Conservation (phyloP, 169 alveolate genomes). For the Neospora caninum region DNA sequence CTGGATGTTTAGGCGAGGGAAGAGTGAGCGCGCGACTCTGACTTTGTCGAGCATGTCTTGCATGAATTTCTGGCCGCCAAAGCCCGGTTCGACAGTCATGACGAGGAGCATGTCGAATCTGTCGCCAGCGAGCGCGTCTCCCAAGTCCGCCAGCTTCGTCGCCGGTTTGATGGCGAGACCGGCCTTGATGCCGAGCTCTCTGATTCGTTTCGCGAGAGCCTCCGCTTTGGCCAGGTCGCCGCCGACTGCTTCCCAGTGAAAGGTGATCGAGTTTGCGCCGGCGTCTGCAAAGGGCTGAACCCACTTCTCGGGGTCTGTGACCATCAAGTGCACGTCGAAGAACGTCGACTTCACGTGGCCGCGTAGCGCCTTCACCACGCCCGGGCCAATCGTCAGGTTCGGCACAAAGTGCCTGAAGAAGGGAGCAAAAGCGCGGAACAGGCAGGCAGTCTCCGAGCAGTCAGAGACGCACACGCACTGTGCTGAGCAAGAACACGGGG, state of each 20-base stretch:
- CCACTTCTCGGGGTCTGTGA: conserved; percentile 84
- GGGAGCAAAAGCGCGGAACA: neutral
- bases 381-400: conserved; percentile 84
- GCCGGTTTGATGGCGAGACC: conserved; percentile 85
- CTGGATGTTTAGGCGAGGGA: conserved; percentile 45
- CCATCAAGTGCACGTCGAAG: conserved; percentile 90
- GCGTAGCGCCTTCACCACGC: conserved; percentile 80
- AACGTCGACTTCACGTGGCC: conserved; percentile 59
- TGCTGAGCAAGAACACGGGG: neutral
- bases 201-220: conserved; percentile 28
- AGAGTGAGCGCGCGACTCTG: neutral
- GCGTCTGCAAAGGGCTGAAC: conserved; percentile 78
- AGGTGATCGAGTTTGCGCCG: conserved; percentile 83
- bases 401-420: conserved; percentile 82
- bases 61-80: conserved; percentile 91
- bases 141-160: conserved; percentile 73
- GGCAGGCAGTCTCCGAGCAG: neutral
- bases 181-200: conserved; percentile 75
- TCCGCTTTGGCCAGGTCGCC: neutral
- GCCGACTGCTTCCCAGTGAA: conserved; percentile 85
- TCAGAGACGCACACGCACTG: neutral
- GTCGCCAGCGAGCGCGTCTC: conserved; percentile 52
- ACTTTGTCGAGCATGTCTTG: conserved; percentile 84
- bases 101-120: conserved; percentile 81
- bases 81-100: conserved; percentile 95